Evolutionary conservation across 179 eudicot species (phyloP), one percentile per base, ranked within the genome.

Genomic region (Silene coronaria): DNA sequence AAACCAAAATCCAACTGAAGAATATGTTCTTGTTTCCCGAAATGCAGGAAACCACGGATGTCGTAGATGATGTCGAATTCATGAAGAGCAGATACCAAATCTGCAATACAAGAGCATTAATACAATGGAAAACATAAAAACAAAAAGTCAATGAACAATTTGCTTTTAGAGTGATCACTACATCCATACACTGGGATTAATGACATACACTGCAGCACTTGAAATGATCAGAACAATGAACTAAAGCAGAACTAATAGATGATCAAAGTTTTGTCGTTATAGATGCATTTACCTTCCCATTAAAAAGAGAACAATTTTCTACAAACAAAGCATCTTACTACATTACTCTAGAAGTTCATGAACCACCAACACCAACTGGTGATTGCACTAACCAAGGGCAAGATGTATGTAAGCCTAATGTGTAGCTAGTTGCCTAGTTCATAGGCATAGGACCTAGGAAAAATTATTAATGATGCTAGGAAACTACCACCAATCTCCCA

Each of bases 11-110:
- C 85, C 87, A 85, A 81, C 75, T 79, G 73, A 87, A 85, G 86
- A 78, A 77, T 78, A 72, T 45, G 86, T 83, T 86, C 87, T 84
- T 86, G 96, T 87, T 90, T 89, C 96, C 92, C 89, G 83, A 82
- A 72, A 78, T 67, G 89, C 90, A 90, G 96, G 96, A 89, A 90
- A 89, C 91, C 38, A 74, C 87, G 22, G 91, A 90, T 85, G 80
- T 85, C 71, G 26, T 81, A 80, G 81, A 71, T 76, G 81, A 78
- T 74, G 82, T 87, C 78, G 92, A 87, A 90, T 82, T 90, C 96
- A 90, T 90, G 83, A 89, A 86, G 91, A 82, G 73, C 77, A 46
- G 81, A 85, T 80, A 80, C 80, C 88, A 82, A 81, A 72, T 80
- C 96, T 90, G 91, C 70, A 75, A 19, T 30, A 68, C 14, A 26